Base-by-base conservation (phyloP, 2,329 filamentous ascomycete species). In the Lecanosticta acicola region DNA sequence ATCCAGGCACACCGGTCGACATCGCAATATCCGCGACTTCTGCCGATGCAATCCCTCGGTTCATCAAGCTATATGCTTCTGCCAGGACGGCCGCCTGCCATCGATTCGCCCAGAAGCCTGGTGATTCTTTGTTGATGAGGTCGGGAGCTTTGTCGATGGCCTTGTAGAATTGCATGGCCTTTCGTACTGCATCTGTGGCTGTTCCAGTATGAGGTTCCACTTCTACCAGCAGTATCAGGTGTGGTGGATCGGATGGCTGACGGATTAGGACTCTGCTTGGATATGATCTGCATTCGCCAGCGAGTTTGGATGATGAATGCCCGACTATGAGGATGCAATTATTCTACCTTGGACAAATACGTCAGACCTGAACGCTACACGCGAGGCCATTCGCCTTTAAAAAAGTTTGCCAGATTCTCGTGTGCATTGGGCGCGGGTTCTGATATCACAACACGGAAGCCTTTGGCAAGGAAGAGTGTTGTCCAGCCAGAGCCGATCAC, bases 191-290 rank as follows among this genome's bases (percentile, higher is more conserved):
- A 0, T 43, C 43, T 1, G 46, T 13, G 3, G 57, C 45, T 0
- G 69, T 71, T 33, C 55, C 51, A 1, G 50, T 39, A 2, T 67
- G 64, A 7, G 66, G 66, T 1, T 73, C 71, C 0, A 74, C 67
- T 54, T 75, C 71, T 16, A 74, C 69, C 11, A 74, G 60, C 1
- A 71, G 71, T 16, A 74, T 70, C 14, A 75, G 58, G 49, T 74
- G 71, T 4, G 71, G 71, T 7, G 72, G 72, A 50, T 75, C 74
- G 60, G 73, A 74, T 0, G 72, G 71, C 51, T 74, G 72, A 3
- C 70, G 71, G 19, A 74, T 65, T 1, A 71, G 53, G 26, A 69
- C 61, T n/a, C 68, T 62, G 16, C 54, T 57, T 0, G 68, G 64
- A 24, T 60, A 51, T n/a, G 43, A 32, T 14, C 44, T 37, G 41